Percentiles rank a stretch among this genome's conserved stretches.
phyloP scores from a whole-genome alignment of 192 early-diverging fungal species.

The Neocallimastix lanati region DNA sequence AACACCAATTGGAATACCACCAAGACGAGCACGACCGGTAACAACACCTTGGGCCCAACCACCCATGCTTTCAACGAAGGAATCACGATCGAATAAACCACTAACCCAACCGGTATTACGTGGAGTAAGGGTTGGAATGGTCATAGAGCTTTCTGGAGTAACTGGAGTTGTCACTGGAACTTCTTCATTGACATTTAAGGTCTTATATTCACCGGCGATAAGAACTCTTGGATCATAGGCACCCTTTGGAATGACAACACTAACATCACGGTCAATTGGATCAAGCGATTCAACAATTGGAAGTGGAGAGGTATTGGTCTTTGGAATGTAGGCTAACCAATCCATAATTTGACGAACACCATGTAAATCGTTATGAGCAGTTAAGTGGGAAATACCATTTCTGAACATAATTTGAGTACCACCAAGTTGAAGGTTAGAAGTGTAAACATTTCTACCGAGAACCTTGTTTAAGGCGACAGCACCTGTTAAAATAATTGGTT shows the following conservation, averaged over 20 bases:
- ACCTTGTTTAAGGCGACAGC: constrained; percentile 96
- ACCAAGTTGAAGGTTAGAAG: constrained; percentile 92
- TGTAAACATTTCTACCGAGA: constrained; percentile 91
- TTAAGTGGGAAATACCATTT: constrained; percentile 95
- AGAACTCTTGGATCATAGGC: constrained; percentile 82
- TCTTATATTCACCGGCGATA: constrained; percentile 53
- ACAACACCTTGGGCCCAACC: constrained; percentile 96
- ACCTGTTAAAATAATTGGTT: constrained; percentile 95
- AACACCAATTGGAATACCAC: constrained; percentile 87
- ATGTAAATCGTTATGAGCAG: constrained; percentile 83
- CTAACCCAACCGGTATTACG: constrained; percentile 29
- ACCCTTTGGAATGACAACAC: constrained; percentile 56
- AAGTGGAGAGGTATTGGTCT: constrained; percentile 39
- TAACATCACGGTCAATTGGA: constrained; percentile 62
- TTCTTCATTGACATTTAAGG: constrained; percentile 23
- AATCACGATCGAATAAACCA: constrained; percentile 96
- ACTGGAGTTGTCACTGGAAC: background rate
- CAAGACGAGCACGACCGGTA: constrained; percentile 81
- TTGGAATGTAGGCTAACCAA: constrained; percentile 87
- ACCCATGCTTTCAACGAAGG: constrained; percentile 85
- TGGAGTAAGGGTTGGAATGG: background rate
- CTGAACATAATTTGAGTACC: constrained; percentile 99
- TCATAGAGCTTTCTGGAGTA: background rate
- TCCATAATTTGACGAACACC: constrained; percentile 81
- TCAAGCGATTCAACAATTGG: constrained; percentile 30